Base-by-base conservation (phyloP, 164 flowering plant genomes). In the Malania oleifera region DNA sequence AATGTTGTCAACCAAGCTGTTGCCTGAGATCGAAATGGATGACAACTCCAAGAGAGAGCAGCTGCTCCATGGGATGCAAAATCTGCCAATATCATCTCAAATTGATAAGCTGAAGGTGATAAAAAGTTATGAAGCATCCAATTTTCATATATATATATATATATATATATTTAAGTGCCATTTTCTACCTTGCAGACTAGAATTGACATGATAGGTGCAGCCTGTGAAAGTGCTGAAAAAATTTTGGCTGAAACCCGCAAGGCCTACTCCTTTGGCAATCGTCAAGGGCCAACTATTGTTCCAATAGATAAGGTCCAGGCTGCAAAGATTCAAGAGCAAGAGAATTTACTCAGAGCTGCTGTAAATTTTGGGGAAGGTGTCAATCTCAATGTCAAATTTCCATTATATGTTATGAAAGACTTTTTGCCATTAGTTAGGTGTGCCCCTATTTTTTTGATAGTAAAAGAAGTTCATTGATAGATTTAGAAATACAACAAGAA, bases 191-290 rank as follows among this genome's bases (percentile, higher is more conserved):
- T 68, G 35, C 79, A 89, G 97, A 54, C 69, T 45, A 80, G 98
- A 77, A 89, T 89, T 56, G 95, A 89, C 47, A 89, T 86, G 93
- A 92, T 92, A 62, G 91, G 75, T 53, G 87, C 85, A 57, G 98
- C 97, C 52, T 89, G 96, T 72, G 96, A 87, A 67, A 82, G 91
- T 84, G 98, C 97, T 68, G 90, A 87, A 67, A 92, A 89, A 70
- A 77, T 87, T 28, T 72, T 92, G 48, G 90, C 90, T 62, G 98
- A 89, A 51, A 75, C 84, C 11, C 96, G 96, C 6, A 89, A 87
- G 75, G 85, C 90, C 38, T 87, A 85, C 75, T 72, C 84, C 40
- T 76, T 92, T 72, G 90, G 93, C 54, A 67, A 85, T 57, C 93
- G 97, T 59, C 96, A 87, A 72, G 95, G 83, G 38, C 79, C 83